Evolutionary conservation across 257 asterid species (phyloP), one percentile per base, ranked within the genome.

Genomic region (Cordia subcordata): DNA sequence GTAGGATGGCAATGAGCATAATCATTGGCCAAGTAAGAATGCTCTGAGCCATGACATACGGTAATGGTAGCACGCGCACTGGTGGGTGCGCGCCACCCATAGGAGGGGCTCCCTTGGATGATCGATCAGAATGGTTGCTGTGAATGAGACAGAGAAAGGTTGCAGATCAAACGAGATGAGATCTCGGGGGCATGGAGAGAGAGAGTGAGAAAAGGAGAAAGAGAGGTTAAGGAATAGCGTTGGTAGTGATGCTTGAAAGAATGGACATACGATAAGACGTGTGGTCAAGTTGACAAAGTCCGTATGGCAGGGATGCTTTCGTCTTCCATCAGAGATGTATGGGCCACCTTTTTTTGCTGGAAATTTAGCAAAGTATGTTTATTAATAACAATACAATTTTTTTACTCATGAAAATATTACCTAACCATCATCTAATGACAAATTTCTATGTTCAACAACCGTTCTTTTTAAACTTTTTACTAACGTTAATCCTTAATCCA

Each of bases 21-120:
- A 53, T 11, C 17, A 38, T 14, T 21, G 38, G 4, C 38, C 27
- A 12, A 8, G 20, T 3, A 16, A 13, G 53, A n/a, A 50, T 53
- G 19, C 35, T 59, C 14, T 19, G 11, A 59, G 81, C 71, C 83
- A 82, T 75, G 16, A 69, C 58, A 21, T 33, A 46, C 55, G 39
- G 50, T 12, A 40, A 47, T 0, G 62, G 69, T 13, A 74, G 80
- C 57, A 77, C 90, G 83, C 83, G 81, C 86, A 70, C 88, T 49
- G 47, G 46, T 55, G 54, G 12, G 79, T 68, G 82, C 67, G 82
- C 76, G 82, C 79, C 76, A 80, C 79, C 74, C 77, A 42, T 50
- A 49, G 47, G 44, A 63, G 67, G 75, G 68, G 64, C 71, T 58
- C 65, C 57, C 51, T 37, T 17, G 49, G 22, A 37, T 32, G 66